These are phyloP conservation scores for Pseudogymnoascus sp. DNA, from an alignment of 2,329 filamentous ascomycete species.

Conservation along the genomic window DNA sequence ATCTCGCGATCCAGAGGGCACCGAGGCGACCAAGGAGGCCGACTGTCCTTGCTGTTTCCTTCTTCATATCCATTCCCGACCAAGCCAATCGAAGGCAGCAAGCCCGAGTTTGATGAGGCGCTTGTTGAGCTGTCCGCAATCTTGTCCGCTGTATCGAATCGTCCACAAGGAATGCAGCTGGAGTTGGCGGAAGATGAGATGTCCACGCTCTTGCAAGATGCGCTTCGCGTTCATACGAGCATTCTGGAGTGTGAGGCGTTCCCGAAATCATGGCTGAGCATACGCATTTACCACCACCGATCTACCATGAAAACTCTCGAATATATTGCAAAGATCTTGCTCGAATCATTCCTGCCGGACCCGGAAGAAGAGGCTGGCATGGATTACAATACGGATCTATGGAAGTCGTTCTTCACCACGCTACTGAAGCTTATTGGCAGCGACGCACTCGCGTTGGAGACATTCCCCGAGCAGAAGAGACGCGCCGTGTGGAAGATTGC, in stretches of 20 bases:
- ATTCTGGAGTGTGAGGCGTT: constrained; percentile 87
- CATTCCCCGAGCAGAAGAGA: constrained; percentile 93
- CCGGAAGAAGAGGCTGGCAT: constrained; percentile 75
- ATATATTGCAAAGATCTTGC: constrained; percentile 70
- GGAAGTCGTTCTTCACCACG: constrained; percentile 88
- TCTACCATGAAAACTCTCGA: constrained; percentile 81
- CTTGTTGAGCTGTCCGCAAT: constrained; percentile 84
- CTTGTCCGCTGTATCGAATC: constrained; percentile 72
- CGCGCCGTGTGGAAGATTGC: constrained; percentile 98
- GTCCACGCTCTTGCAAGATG: constrained; percentile 67
- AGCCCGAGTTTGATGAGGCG: constrained; percentile 69
- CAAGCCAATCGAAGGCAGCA: constrained; percentile 50
- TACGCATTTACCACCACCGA: constrained; percentile 88
- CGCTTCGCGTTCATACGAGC: constrained; percentile 79
- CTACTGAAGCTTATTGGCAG: constrained; percentile 85
- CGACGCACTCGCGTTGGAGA: constrained; percentile 82
- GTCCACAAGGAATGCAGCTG: constrained; percentile 66
- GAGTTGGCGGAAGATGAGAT: constrained; percentile 71
- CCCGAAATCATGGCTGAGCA: constrained; percentile 81
- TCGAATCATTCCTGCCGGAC: constrained; percentile 78
- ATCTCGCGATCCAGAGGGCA: constrained; percentile 62
- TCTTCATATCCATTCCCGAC: constrained; percentile 82
- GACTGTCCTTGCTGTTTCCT: constrained; percentile 84
- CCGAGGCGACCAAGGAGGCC: constrained; percentile 50
- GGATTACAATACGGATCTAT: constrained; percentile 83